These are phyloP conservation scores for Ceratopteris richardii DNA, from an alignment of 75 land plant species.

Conservation along the genomic window DNA sequence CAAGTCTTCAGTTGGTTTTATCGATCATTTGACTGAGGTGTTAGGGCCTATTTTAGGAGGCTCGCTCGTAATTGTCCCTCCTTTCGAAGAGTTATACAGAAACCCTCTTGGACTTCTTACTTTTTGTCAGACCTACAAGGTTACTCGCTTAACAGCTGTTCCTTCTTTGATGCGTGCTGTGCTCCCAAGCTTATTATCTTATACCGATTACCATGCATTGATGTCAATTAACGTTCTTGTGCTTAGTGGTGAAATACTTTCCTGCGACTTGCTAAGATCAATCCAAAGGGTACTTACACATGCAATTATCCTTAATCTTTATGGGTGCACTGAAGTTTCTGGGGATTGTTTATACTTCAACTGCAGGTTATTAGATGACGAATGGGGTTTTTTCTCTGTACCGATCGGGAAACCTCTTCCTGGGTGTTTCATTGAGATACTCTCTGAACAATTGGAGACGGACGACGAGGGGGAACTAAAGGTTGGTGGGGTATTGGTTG, in stretches of 20 bases:
- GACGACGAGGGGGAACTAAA: conserved; percentile 52
- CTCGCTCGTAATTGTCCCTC: conserved; percentile 51
- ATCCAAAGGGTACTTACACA: conserved; percentile 31
- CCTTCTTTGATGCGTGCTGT: conserved; percentile 62
- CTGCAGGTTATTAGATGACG: conserved; percentile 40
- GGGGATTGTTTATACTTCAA: conserved; percentile 86
- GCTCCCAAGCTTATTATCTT: conserved; percentile 43
- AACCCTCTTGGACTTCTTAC: conserved; percentile 35
- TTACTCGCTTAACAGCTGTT: conserved; percentile 50
- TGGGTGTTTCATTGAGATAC: conserved; percentile 37
- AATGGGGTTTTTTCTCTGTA: conserved; percentile 33
- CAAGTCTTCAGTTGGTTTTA: conserved; percentile 68
- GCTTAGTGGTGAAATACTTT: conserved; percentile 66
- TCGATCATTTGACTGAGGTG: conserved; percentile 77
- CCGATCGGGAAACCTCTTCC: conserved; percentile 68
- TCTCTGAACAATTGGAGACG: conserved; percentile 23
- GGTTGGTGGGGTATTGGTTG: conserved; percentile 55
- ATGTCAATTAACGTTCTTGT: conserved; percentile 40
- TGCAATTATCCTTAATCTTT: conserved; percentile 55
- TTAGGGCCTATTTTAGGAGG: conserved; percentile 50
- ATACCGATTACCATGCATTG: background rate
- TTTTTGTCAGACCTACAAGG: conserved; percentile 46
- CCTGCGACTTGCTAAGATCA: conserved; percentile 30
- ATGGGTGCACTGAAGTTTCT: conserved; percentile 89
- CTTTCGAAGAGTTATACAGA: conserved; percentile 31